Conservation (phyloP, 306 rosid genomes). For the Casuarina glauca region DNA sequence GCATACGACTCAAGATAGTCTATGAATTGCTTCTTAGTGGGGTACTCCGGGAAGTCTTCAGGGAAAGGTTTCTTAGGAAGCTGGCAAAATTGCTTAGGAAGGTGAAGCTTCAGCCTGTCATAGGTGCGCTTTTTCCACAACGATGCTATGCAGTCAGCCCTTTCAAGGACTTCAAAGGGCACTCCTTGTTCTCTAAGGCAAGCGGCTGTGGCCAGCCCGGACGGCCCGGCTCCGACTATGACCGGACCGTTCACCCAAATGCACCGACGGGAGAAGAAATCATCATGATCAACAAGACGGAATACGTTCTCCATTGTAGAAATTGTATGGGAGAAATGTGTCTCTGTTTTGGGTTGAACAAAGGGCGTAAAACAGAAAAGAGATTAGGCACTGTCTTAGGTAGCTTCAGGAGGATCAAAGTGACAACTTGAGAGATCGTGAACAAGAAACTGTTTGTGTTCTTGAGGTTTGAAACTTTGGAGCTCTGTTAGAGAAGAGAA, state of each 20-base stretch:
- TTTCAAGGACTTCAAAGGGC: conserved; percentile 71
- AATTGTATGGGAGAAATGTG: neutral
- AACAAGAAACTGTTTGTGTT: neutral
- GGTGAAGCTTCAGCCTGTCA: conserved; percentile 87
- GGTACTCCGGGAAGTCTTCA: conserved; percentile 73
- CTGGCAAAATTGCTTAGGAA: conserved; percentile 91
- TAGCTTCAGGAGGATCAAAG: neutral
- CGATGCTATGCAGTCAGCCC: conserved; percentile 87
- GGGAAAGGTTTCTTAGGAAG: conserved; percentile 85
- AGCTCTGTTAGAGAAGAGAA: conserved; percentile 18
- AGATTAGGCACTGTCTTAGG: conserved; percentile 5
- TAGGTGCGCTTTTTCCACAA: conserved; percentile 90
- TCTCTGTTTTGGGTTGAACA: neutral
- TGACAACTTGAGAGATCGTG: neutral
- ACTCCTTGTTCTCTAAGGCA: conserved; percentile 83
- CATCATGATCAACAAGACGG: conserved; percentile 52
- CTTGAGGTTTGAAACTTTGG: conserved; percentile 18
- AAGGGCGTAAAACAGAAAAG: neutral
- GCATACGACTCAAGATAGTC: conserved; percentile 76
- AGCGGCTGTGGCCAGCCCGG: conserved; percentile 93
- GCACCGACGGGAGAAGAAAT: conserved; percentile 54
- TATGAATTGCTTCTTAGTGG: conserved; percentile 71
- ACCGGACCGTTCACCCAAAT: conserved; percentile 85
- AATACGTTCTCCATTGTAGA: conserved; percentile 63
- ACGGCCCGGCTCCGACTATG: conserved; percentile 92